Conservation (phyloP, 176 grass and related monocot genomes). For the Chrysopogon serrulatus region DNA sequence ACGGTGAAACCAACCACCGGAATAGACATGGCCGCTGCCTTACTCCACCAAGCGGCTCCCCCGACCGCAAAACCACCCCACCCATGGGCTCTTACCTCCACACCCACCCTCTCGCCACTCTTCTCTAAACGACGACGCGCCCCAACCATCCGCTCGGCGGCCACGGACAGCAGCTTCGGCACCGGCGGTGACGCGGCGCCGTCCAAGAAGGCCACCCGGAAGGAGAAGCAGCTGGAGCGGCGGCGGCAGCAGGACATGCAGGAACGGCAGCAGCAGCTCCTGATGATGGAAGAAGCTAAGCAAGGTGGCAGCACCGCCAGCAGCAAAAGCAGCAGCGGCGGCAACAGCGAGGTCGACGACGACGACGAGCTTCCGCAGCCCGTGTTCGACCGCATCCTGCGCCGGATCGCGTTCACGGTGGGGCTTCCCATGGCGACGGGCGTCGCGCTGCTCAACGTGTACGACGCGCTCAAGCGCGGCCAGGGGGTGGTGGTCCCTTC, state of each 20-base stretch:
- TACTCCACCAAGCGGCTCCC: conserved; percentile 39
- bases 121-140: not conserved
- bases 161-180: conserved; percentile 15
- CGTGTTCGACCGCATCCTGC: conserved; percentile 76
- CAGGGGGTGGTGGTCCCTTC: conserved; percentile 22
- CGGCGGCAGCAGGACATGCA: conserved; percentile 1
- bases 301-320: not conserved
- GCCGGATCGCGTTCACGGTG: conserved; percentile 55
- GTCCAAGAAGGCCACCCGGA: not conserved
- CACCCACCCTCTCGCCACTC: not conserved
- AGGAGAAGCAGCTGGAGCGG: conserved; percentile 15
- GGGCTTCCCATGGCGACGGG: conserved; percentile 67
- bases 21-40: conserved; percentile 31
- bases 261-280: conserved; percentile 3
- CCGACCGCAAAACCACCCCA: not conserved
- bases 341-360: not conserved
- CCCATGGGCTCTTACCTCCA: not conserved
- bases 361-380: conserved; percentile 68
- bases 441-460: conserved; percentile 43
- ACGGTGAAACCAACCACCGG: not conserved
- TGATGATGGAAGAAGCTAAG: not conserved
- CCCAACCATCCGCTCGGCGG: conserved; percentile 15
- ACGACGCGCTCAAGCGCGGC: conserved; percentile 37
- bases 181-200: not conserved
- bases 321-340: not conserved